Evolutionary conservation across 2,329 filamentous ascomycete species (phyloP), one percentile per base, ranked within the genome.

Genomic region (Dendrostoma leiphaemia): DNA sequence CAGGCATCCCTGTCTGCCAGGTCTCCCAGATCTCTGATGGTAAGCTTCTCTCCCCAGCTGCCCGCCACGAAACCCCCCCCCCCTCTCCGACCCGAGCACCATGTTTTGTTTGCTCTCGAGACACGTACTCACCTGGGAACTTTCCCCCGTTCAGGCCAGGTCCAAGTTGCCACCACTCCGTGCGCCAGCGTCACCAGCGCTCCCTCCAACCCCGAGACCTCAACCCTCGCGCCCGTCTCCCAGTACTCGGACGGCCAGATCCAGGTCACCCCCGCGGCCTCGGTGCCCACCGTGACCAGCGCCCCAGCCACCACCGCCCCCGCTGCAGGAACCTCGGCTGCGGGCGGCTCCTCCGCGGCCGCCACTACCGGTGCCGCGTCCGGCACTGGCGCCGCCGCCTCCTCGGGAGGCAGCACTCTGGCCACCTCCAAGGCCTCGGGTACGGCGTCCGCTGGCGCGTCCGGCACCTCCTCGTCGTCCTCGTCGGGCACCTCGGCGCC

Each of bases 1-100:
- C 74, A 6, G 66, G 71, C 6, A 64, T 79, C 2, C 74, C 76
- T 9, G 69, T 82, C 57, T 82, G 77, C 65, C 75, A 81, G 66
- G 70, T 82, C 58, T 81, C 76, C 63, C 75, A 81, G 66, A 80
- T 81, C 54, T 67, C 68, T 6, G 74, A 76, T 46, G 74, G 74
- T 64, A 69, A 62, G 65, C 57, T 59, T 23, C 3, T 13, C 15
- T 8, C n/a, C 34, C 7, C 21, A 12, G 4, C 8, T 9, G 9
- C 17, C 44, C 12, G 17, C 21, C 7, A 15, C 3, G 26, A 21
- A 9, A 32, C 15, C 47, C 3, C 41, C 19, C 31, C 13, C 17
- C 26, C 31, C 28, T 13, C n/a, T 28, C 23, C 40, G 24, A 28
- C n/a, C 4, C 21, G 28, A 21, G 37, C n/a, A 31, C 40, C 38